Conservation (phyloP, 2,329 filamentous ascomycete species). For the Lasiodiplodia hormozganensis region DNA sequence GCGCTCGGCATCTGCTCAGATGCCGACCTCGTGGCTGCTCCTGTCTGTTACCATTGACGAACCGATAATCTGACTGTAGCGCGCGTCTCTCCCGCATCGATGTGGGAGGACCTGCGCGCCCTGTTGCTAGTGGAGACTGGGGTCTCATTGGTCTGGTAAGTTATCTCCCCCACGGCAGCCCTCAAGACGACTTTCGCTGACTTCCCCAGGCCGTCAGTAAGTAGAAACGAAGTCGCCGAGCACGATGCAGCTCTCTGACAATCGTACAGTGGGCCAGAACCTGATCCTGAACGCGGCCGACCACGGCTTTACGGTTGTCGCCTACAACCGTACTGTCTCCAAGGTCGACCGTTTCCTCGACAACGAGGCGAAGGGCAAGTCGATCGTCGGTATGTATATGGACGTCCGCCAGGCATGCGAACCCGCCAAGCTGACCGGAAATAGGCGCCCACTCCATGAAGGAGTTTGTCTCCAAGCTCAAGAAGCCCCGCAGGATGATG, state of each 20-base stretch:
- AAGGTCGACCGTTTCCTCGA: constrained; percentile 96
- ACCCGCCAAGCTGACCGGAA: not conserved
- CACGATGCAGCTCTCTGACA: constrained; percentile 13
- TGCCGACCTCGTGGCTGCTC: constrained; percentile 9
- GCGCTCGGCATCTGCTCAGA: constrained; percentile 25
- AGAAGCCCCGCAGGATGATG: constrained; percentile 97
- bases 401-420: not conserved
- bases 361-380: constrained; percentile 78
- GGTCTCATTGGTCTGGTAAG: constrained; percentile 60
- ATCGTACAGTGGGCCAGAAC: constrained; percentile 56
- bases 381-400: constrained; percentile 66
- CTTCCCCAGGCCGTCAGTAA: constrained; percentile 29
- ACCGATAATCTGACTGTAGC: constrained; percentile 30
- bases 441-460: constrained; percentile 85
- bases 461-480: constrained; percentile 96
- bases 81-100: constrained; percentile 33
- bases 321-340: constrained; percentile 97
- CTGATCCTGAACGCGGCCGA: constrained; percentile 63
- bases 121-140: constrained; percentile 52
- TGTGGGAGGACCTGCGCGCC: constrained; percentile 33
- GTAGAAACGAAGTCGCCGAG: constrained; percentile 10
- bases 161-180: constrained; percentile 19
- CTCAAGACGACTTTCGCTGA: not conserved
- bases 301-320: constrained; percentile 89
- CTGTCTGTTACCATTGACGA: constrained; percentile 27